Evolutionary conservation across 2,329 filamentous ascomycete species (phyloP), one percentile per base, ranked within the genome.

Genomic region (Hymenoscyphus infarciens): DNA sequence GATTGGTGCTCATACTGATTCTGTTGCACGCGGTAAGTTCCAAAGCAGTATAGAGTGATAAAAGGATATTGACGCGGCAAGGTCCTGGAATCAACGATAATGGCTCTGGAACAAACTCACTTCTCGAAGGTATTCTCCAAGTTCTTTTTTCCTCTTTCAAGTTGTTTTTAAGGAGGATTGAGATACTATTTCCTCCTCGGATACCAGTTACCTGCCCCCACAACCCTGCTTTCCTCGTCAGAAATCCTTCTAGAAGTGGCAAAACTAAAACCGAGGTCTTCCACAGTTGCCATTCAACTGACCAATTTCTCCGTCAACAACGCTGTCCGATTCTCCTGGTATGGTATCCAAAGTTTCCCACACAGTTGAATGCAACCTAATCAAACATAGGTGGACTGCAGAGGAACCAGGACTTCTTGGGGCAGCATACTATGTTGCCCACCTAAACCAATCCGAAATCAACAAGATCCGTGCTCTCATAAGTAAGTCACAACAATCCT

Each of bases 351-450:
- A 31, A 31, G 10, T 13, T 25, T 13, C 10, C 25, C 45, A 5
- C 45, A 5, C 8, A 5, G 2, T 4, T 11, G 13, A 22, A 19
- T 22, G n/a, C 1, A 22, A 10, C 4, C 42, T 49, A 49, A 49
- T 49, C 1, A 49, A 8, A 52, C 13, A 25, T 5, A 52, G 45
- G 45, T 88, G 85, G 85, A 79, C 84, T 0, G 86, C 80, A 42
- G 86, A 88, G 73, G 86, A 88, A 74, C 83, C 87, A 67, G 84
- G 85, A 25, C 82, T 88, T 1, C 55, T 88, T 3, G 86, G 78
- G 66, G 92, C 79, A 69, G 84, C 80, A 67, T 83, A 81, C 75
- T 88, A 88, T 69, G 83, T 85, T 35, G 75, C 76, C 3, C 75
- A 76, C 29, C 79, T 87, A 19, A 73, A 80, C 0, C 66, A 76